Conservation (phyloP, 2,329 filamentous ascomycete species). For the Exophiala oligosperma region DNA sequence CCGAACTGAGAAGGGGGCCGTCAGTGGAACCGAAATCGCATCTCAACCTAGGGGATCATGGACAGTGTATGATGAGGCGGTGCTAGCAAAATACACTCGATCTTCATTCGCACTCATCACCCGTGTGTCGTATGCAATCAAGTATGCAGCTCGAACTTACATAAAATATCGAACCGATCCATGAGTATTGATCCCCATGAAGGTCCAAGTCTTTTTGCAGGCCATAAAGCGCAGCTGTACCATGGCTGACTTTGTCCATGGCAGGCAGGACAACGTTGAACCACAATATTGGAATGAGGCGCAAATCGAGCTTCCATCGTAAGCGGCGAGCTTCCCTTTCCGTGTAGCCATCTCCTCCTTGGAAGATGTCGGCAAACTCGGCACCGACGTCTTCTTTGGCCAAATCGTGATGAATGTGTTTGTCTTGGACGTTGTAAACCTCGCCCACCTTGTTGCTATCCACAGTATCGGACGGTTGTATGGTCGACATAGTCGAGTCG, state of each 20-base stretch:
- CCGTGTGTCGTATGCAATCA: no score
- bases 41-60: no score
- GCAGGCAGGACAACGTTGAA: slow-evolving; percentile 33
- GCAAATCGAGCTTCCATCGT: slow-evolving; percentile 45
- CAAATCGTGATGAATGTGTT: slow-evolving; percentile 1
- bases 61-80: no score
- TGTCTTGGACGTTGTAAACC: slow-evolving; percentile 16
- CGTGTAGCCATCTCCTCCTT: slow-evolving; percentile 33
- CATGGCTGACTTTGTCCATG: slow-evolving; percentile 22
- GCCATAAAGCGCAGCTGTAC: slow-evolving; percentile 31
- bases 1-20: slow-evolving; percentile 35
- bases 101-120: no score
- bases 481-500: neutral
- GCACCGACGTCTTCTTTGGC: slow-evolving; percentile 10
- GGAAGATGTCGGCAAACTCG: slow-evolving; percentile 7
- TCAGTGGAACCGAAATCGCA: no score
- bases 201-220: slow-evolving; percentile 27
- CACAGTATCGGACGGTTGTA: slow-evolving; percentile 1
- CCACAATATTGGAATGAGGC: slow-evolving; percentile 43
- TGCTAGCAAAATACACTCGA: no score
- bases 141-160: slow-evolving; percentile 8
- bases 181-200: slow-evolving; percentile 29
- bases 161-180: slow-evolving; percentile 31
- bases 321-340: slow-evolving; percentile 30
- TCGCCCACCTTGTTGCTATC: neutral